Conservation (phyloP, 2,329 filamentous ascomycete genomes). For the Pestalotiopsis fici region DNA sequence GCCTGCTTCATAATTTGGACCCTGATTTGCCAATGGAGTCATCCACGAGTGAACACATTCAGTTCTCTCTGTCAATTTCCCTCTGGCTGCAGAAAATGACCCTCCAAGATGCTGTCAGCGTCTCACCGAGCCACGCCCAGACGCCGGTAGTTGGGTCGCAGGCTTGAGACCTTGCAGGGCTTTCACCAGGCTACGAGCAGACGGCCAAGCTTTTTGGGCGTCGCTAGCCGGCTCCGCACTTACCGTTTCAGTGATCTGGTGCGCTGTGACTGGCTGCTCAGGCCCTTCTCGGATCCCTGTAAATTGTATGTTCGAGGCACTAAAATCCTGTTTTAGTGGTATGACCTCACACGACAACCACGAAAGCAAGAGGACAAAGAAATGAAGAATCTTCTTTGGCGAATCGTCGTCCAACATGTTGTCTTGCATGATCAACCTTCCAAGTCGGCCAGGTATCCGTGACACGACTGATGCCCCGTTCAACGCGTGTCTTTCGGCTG, state of each 20-base stretch:
- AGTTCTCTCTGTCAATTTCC: no score
- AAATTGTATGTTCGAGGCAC: background rate
- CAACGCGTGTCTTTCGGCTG: background rate
- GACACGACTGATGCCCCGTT: background rate
- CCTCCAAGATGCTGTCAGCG: background rate
- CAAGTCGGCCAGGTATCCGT: background rate
- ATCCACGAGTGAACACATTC: background rate
- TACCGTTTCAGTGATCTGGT: background rate
- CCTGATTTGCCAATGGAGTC: background rate
- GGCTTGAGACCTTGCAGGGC: background rate
- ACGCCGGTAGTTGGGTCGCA: background rate
- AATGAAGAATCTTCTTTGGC: background rate
- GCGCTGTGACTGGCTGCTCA: background rate
- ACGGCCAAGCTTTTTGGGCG: background rate
- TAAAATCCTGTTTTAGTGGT: background rate
- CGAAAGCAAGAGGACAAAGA: background rate
- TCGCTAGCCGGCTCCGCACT: background rate
- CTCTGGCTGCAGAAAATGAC: background rate
- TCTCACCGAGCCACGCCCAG: background rate
- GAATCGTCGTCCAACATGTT: constrained; percentile 1
- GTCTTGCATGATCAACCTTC: background rate
- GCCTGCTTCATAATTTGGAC: background rate
- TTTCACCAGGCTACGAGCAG: no score
- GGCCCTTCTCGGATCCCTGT: background rate
- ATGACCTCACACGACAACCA: background rate